Evolutionary conservation across 495 filamentous ascomycete genomes (phyloP), one percentile per base, ranked within the genome.

Genomic region (Tuber borchii): DNA sequence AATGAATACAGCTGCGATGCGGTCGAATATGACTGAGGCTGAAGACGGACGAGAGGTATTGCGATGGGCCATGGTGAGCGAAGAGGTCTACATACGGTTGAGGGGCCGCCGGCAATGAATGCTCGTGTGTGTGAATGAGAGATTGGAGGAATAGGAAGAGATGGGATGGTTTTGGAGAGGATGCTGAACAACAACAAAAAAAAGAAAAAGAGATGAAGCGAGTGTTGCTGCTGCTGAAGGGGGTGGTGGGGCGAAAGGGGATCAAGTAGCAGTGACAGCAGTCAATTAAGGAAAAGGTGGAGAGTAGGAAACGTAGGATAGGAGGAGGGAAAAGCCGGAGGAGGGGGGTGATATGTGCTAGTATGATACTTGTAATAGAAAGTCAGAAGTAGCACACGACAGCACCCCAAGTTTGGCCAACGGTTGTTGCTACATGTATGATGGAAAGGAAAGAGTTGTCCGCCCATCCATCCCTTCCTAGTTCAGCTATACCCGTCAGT

Each of bases 1-100:
- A 46, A 84, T 73, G 51, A 84, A 78, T 71, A 43, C 72, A 69
- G 71, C 76, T 69, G 72, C 45, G n/a, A 69, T 75, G 19, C 76
- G 79, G 46, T 81, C 46, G 73, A 74, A 61, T 70, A 76, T 17
- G 61, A 42, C n/a, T 8, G 61, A 40, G 26, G 78, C 71, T 70
- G 51, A 79, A 26, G 48, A 75, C 45, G 45, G 45, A 73, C 77
- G 78, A 71, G 61, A 16, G 45, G 73, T 72, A 44, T 78, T 78
- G n/a, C 72, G 48, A 69, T 46, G 78, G 34, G 65, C 73, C 78
- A 79, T 79, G 71, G 65, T 68, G 73, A 65, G 48, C 51, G n/a
- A 31, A 61, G 51, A 6, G 51, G 51, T 61, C 51, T 61, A 61
- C 51, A 61, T 61, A n/a, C 51, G n/a, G 51, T 61, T 61, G 51